phyloP scores from a whole-genome alignment of 257 asterid genomes.

The Schizonepeta tenuifolia region DNA sequence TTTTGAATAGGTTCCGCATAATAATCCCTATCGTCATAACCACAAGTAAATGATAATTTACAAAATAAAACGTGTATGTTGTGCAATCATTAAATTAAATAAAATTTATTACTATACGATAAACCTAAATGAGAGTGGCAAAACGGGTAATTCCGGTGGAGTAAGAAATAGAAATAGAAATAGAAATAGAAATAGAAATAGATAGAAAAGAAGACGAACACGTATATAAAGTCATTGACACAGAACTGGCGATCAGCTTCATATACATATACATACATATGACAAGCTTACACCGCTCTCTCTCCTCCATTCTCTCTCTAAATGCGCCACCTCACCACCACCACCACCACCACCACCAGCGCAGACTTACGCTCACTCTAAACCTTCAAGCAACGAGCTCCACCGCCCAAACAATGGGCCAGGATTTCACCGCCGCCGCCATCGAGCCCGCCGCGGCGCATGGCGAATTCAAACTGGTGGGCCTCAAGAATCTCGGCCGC shows the following conservation, averaged over 20 bases:
- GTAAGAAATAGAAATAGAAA: background rate
- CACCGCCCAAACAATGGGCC: constrained; percentile 36
- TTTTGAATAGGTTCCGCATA: background rate
- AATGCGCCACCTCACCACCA: constrained; percentile 24
- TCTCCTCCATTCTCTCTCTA: constrained; percentile 19
- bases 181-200: too few relatives aligned
- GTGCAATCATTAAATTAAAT: too few relatives aligned
- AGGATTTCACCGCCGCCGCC: constrained; percentile 34
- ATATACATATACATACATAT: too few relatives aligned
- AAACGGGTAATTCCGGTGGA: background rate
- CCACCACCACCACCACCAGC: constrained; percentile 17
- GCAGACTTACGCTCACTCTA: background rate
- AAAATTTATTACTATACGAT: too few relatives aligned
- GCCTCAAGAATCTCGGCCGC: constrained; percentile 61
- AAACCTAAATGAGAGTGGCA: background rate
- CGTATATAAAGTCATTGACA: background rate
- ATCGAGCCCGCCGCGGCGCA: constrained; percentile 16
- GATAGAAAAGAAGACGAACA: background rate
- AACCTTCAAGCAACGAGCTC: constrained; percentile 29
- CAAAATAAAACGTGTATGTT: too few relatives aligned
- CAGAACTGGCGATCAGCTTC: constrained; percentile 6
- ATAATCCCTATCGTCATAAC: background rate
- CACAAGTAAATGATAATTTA: background rate
- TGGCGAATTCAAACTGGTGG: constrained; percentile 55
- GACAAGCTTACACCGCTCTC: constrained; percentile 17